Evolutionary conservation across 164 flowering plant genomes (phyloP), one percentile per base, ranked within the genome.

Genomic region (Akebia trifoliata): DNA sequence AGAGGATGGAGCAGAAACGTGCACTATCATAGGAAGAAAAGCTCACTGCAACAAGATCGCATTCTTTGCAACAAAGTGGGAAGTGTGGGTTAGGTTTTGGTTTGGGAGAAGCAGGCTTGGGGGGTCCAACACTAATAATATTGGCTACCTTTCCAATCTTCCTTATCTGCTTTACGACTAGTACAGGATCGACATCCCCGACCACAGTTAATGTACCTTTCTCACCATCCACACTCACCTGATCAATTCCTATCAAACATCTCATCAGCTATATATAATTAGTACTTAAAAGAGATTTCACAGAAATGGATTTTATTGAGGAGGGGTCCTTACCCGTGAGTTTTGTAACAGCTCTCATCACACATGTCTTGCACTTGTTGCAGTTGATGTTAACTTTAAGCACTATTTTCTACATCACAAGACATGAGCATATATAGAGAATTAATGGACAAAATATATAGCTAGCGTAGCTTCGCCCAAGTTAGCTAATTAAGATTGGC

Each of bases 141-240:
- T 73, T 64, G 11, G 69, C 74, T 29, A 10, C 9, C 56, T 53
- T 62, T 6, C 62, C 67, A 2, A 46, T 54, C 62, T 75, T 73
- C 44, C 61, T 66, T 18, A 75, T 12, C 21, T 37, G 50, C 2
- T 40, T 36, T 2, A 59, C 50, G 1, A 76, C 50, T 3, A 21
- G 34, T 1, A 73, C 67, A 0, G 82, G 78, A 47, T 78, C 80
- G 20, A 70, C 75, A 4, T 58, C 67, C 10, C 83, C 83, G 2
- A 69, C 21, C 12, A 78, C 74, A 0, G 75, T 72, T 29, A 74
- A 8, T 1, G 48, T 55, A 28, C 64, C 73, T 57, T 73, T 71
- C 35, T 63, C 70, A 0, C n/a, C 56, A 48, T 73, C 72, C 55
- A 72, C 57, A 0, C 55, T 3, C 32, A 75, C 34, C 18, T 55